These are phyloP conservation scores for Ustilago shanxiensis DNA, from an alignment of 1,284 basidiomycete species.

Conservation along the genomic window DNA sequence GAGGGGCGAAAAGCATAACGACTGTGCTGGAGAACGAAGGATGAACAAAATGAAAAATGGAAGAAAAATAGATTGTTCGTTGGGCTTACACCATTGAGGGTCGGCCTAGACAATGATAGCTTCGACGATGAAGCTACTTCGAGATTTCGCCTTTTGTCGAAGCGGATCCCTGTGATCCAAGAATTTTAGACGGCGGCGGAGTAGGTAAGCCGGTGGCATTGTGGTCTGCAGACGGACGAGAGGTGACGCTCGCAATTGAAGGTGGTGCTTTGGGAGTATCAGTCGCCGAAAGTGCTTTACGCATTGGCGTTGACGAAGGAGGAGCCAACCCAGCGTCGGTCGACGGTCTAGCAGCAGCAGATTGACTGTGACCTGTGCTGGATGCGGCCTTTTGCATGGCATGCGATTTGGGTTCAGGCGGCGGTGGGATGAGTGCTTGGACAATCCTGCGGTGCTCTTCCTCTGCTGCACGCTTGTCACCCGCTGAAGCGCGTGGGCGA, in stretches of 20 bases:
- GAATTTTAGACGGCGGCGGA: conserved; percentile 51
- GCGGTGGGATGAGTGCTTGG: conserved; percentile 45
- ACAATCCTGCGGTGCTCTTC: conserved; percentile 47
- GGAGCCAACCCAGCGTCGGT: conserved; percentile 21
- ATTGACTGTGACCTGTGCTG: conserved; percentile 23
- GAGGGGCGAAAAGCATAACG: neutral
- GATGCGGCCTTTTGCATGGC: conserved; percentile 46
- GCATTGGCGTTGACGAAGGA: conserved; percentile 38
- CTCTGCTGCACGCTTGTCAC: conserved; percentile 41
- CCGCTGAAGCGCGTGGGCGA: conserved; percentile 48
- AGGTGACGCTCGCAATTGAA: conserved; percentile 24
- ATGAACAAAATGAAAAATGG: neutral
- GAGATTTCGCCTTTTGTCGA: conserved; percentile 10
- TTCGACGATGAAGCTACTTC: neutral
- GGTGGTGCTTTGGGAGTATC: conserved; percentile 19
- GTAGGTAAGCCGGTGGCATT: conserved; percentile 39
- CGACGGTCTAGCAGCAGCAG: conserved; percentile 20
- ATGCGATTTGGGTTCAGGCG: conserved; percentile 37
- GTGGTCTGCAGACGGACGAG: conserved; percentile 15
- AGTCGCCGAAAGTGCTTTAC: conserved; percentile 35
- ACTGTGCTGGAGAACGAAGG: conserved; percentile 8
- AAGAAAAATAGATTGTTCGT: conserved; percentile 33
- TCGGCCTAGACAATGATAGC: conserved; percentile 16
- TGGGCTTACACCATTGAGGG: conserved; percentile 2
- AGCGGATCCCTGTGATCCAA: conserved; percentile 13